Conservation (phyloP, 139 green algal species). For the Closterium sp. region DNA sequence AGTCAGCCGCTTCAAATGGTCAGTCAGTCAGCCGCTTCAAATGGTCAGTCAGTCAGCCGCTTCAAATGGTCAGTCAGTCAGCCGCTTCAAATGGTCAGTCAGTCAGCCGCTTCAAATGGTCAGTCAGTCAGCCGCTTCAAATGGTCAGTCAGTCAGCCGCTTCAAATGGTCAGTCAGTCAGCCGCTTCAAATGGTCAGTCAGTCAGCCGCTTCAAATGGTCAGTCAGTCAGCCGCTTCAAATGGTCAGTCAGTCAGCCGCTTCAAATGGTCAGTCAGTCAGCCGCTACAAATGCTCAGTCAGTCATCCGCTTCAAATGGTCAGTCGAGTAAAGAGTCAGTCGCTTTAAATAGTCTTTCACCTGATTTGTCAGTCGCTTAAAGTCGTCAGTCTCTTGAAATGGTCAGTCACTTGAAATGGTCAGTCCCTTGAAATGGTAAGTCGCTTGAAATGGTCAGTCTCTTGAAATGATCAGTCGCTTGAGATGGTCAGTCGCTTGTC, state of each 20-base stretch:
- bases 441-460: background rate
- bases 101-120: background rate
- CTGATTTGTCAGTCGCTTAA: too few relatives aligned
- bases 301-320: background rate
- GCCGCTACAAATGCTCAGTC: background rate
- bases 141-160: conserved; percentile 45
- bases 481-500: too few relatives aligned
- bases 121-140: conserved; percentile 54
- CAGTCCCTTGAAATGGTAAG: background rate
- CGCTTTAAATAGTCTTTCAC: background rate
- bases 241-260: conserved; percentile 21
- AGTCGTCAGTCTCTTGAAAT: background rate
- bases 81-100: background rate
- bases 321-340: background rate
- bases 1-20: conserved; percentile 55
- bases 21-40: background rate
- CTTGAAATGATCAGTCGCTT: too few relatives aligned
- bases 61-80: background rate
- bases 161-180: background rate
- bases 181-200: background rate
- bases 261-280: conserved; percentile 55
- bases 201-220: background rate
- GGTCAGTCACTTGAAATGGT: background rate
- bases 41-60: background rate
- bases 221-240: background rate